Percentiles rank a stretch among this genome's conserved stretches.
Conservation (phyloP, 805 yeast genomes). For the Kluyveromyces siamensis region DNA sequence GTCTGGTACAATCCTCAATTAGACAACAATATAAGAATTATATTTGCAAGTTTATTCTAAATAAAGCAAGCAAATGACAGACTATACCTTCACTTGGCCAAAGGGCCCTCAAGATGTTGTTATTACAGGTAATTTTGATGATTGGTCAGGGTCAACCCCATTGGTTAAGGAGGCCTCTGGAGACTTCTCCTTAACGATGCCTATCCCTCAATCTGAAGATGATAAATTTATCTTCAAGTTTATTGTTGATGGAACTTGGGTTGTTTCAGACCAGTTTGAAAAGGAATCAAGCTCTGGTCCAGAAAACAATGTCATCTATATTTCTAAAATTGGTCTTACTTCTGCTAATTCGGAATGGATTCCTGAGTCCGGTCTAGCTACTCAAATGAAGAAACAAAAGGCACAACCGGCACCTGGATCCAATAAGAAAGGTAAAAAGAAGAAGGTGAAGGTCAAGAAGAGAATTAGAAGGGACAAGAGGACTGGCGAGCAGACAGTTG, state of each 20-base stretch:
- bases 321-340: slow-evolving; percentile 11
- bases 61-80: slow-evolving; percentile 5
- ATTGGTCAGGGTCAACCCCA: slow-evolving; percentile 54
- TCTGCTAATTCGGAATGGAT: slow-evolving; percentile 8
- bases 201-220: slow-evolving; percentile 32
- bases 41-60: not conserved
- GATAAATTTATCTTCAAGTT: slow-evolving; percentile 41
- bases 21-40: not conserved
- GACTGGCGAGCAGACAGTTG: slow-evolving; percentile 33
- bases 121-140: slow-evolving; percentile 63
- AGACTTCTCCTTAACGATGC: slow-evolving; percentile 50
- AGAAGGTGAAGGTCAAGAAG: slow-evolving; percentile 31
- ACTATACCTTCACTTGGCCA: slow-evolving; percentile 33
- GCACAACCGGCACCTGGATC: slow-evolving; percentile 7
- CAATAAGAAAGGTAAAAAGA: slow-evolving; percentile 15
- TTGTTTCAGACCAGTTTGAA: slow-evolving; percentile 30
- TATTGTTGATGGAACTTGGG: slow-evolving; percentile 67
- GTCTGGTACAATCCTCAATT: too few species aligned
- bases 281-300: slow-evolving; percentile 16
- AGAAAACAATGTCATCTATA: slow-evolving; percentile 30
- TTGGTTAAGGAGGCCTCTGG: slow-evolving; percentile 54
- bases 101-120: slow-evolving; percentile 48
- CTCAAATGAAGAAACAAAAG: slow-evolving; percentile 4
- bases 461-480: slow-evolving; percentile 31
- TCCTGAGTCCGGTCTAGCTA: slow-evolving; percentile 13